Evolutionary conservation across 371 early-diverging fungal species (phyloP).

Genomic region (Capillidium rhysosporum): DNA sequence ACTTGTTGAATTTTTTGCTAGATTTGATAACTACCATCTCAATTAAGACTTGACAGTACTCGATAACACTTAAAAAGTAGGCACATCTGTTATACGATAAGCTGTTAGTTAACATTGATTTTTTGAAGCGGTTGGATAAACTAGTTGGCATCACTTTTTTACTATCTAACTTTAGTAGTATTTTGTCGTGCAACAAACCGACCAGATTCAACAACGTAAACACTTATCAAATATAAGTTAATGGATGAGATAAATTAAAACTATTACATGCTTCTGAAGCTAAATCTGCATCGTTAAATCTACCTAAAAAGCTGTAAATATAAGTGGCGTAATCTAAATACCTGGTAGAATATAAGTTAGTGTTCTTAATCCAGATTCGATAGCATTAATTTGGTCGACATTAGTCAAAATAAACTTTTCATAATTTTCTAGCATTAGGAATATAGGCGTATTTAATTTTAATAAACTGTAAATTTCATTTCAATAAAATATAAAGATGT

Average conservation of each 20-base stretch:
- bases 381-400: constrained; percentile 66
- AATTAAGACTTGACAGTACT: constrained; percentile 54
- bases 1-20: constrained; percentile 36
- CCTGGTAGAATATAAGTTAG: constrained; percentile 85
- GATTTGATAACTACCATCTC: constrained; percentile 69
- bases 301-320: constrained; percentile 27
- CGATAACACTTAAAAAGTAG: constrained; percentile 40
- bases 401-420: constrained; percentile 64
- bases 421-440: constrained; percentile 38
- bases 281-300: constrained; percentile 82
- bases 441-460: neutral
- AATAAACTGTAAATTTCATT: neutral
- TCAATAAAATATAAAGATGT: too few species aligned
- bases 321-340: constrained; percentile 10
- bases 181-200: constrained; percentile 71
- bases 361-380: constrained; percentile 69
- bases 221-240: constrained; percentile 21
- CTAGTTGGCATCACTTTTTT: constrained; percentile 11
- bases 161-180: constrained; percentile 35
- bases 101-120: constrained; percentile 25
- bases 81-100: constrained; percentile 31
- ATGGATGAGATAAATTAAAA: neutral
- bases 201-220: constrained; percentile 62
- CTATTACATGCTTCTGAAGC: constrained; percentile 78
- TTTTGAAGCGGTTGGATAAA: constrained; percentile 57